Evolutionary conservation across 148 eudicot species (phyloP).

Genomic region (Limonium bicolor): DNA sequence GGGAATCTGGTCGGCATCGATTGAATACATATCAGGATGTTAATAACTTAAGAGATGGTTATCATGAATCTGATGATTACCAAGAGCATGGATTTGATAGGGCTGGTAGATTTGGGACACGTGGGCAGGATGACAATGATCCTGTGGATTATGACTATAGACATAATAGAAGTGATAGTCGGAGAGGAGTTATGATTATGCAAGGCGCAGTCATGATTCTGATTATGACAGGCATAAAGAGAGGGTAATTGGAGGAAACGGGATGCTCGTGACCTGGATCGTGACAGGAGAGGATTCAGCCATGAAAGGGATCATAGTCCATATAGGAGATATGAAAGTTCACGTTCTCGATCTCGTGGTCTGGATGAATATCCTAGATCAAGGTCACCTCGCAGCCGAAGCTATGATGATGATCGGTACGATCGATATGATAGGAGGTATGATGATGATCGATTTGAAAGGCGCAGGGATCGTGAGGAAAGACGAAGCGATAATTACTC

Average conservation of each 20-base stretch:
- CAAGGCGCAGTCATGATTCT: slow-evolving; percentile 78
- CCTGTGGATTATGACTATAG: slow-evolving; percentile 75
- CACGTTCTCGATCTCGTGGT: slow-evolving; percentile 63
- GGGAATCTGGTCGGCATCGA: slow-evolving; percentile 32
- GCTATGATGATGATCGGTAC: slow-evolving; percentile 52
- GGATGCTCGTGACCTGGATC: slow-evolving; percentile 68
- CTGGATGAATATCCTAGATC: slow-evolving; percentile 60
- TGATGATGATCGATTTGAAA: slow-evolving; percentile 52
- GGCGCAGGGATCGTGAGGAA: slow-evolving; percentile 75
- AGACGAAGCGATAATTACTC: slow-evolving; percentile 52
- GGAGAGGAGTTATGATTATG: slow-evolving; percentile 79
- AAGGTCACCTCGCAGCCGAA: slow-evolving; percentile 72
- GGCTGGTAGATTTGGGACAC: slow-evolving; percentile 53
- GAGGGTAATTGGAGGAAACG: slow-evolving; percentile 78
- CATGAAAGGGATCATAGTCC: slow-evolving; percentile 71
- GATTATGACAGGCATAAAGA: slow-evolving; percentile 80
- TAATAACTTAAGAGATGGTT: slow-evolving; percentile 16
- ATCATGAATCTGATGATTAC: slow-evolving; percentile 25
- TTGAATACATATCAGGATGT: slow-evolving; percentile 19
- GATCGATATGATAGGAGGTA: no score
- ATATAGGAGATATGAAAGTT: slow-evolving; percentile 47
- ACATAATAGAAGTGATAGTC: slow-evolving; percentile 64
- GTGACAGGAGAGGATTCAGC: slow-evolving; percentile 53
- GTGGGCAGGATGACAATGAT: slow-evolving; percentile 55
- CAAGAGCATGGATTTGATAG: slow-evolving; percentile 33